A percentile compares a stretch with the other conserved stretches of the same genome.
Conservation (phyloP, 1,284 basidiomycete species). For the Ustilago shanxiensis region DNA sequence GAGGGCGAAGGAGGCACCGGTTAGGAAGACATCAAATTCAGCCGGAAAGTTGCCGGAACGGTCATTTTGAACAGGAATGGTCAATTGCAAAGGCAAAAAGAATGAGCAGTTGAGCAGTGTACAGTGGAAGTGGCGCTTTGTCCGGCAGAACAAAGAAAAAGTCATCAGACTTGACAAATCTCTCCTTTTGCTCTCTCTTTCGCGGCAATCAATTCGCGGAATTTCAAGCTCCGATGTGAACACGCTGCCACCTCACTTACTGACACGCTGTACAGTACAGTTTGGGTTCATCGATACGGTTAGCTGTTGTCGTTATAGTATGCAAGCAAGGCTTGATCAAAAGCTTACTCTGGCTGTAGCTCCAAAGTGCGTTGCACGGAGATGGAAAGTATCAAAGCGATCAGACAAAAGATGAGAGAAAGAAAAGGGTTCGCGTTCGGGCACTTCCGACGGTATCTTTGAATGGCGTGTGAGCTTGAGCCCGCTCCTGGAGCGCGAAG, state of each 20-base stretch:
- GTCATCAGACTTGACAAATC: slow-evolving; percentile 19
- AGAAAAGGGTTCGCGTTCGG: too few species aligned
- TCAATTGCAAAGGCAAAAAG: too few species aligned
- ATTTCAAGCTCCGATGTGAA: not conserved
- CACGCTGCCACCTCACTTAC: not conserved
- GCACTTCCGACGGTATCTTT: not conserved
- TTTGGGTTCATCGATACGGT: not conserved
- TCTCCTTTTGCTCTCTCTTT: not conserved
- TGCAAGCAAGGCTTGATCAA: not conserved
- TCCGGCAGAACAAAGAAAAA: not conserved
- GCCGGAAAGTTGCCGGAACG: not conserved
- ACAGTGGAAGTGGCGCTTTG: slow-evolving; percentile 2
- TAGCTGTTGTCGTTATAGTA: not conserved
- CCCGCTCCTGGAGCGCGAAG: too few species aligned
- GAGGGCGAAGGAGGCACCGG: too few species aligned
- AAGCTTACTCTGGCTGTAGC: too few species aligned
- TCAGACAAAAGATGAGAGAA: not conserved
- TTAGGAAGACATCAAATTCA: not conserved
- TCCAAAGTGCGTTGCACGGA: too few species aligned
- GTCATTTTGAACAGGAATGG: too few species aligned
- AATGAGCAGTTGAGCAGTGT: too few species aligned
- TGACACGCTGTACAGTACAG: not conserved
- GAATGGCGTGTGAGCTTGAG: not conserved
- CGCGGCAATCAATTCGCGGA: slow-evolving; percentile 5
- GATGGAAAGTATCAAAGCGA: not conserved